A percentile compares a stretch with the other conserved stretches of the same genome.
phyloP scores from a whole-genome alignment of 164 flowering plant species.

The Amborella trichopoda region DNA sequence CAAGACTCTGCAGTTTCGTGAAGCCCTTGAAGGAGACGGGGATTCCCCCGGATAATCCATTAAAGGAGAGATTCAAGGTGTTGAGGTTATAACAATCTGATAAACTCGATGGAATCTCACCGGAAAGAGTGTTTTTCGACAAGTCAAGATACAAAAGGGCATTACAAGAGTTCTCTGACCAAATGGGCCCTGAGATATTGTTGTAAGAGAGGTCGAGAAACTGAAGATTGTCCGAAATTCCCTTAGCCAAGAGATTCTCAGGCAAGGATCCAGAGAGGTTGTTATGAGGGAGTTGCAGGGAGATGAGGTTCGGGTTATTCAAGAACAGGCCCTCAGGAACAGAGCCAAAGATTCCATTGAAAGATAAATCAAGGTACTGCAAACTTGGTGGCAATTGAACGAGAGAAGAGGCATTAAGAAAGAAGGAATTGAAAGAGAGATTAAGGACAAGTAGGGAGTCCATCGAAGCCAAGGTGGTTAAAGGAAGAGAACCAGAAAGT shows the following conservation, averaged over 20 bases:
- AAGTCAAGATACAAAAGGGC: slow-evolving; percentile 47
- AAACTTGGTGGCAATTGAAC: slow-evolving; percentile 47
- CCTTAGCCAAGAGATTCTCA: slow-evolving; percentile 22
- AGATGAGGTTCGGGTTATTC: slow-evolving; percentile 33
- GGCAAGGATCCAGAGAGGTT: slow-evolving; percentile 54
- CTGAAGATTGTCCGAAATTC: slow-evolving; percentile 34
- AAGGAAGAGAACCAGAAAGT: slow-evolving; percentile 38
- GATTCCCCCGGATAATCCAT: slow-evolving; percentile 40
- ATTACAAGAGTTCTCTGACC: slow-evolving; percentile 31
- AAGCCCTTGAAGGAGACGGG: slow-evolving; percentile 35
- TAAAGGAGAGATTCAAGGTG: slow-evolving; percentile 33
- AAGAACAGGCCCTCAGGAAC: slow-evolving; percentile 40
- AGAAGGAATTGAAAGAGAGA: slow-evolving; percentile 41
- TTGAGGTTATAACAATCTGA: slow-evolving; percentile 48
- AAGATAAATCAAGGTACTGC: slow-evolving; percentile 48
- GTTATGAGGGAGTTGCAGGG: slow-evolving; percentile 44
- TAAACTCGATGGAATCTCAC: slow-evolving; percentile 34
- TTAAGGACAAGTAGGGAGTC: slow-evolving; percentile 41
- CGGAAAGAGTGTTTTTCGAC: slow-evolving; percentile 42
- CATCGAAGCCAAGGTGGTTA: slow-evolving; percentile 41
- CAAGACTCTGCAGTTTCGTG: slow-evolving; percentile 39
- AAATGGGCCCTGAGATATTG: slow-evolving; percentile 51
- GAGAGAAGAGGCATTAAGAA: slow-evolving; percentile 38
- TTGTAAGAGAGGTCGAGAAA: slow-evolving; percentile 67
- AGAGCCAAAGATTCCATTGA: slow-evolving; percentile 33